A percentile compares a stretch with the other conserved stretches of the same genome.
Conservation (phyloP, 2,329 filamentous ascomycete genomes). For the Fusarium ambrosium region DNA sequence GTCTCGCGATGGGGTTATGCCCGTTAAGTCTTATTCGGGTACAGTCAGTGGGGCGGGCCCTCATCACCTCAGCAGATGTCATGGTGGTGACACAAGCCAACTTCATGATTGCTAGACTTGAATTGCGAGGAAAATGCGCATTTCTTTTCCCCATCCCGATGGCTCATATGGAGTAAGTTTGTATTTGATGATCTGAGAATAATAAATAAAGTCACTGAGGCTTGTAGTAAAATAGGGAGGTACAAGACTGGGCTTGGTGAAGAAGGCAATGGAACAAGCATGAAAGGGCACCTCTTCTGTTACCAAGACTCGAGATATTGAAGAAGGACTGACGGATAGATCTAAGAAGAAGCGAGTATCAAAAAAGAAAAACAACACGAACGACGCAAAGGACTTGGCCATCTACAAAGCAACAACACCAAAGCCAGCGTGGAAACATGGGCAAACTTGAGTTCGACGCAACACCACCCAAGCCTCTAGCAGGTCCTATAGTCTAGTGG, state of each 20-base stretch:
- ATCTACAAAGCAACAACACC: not conserved
- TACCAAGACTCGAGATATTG: not conserved
- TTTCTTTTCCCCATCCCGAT: not conserved
- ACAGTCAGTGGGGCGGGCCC: conserved; percentile 30
- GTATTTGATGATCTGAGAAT: not conserved
- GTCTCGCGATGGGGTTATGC: not conserved
- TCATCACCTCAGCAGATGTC: conserved; percentile 23
- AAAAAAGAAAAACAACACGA: not conserved
- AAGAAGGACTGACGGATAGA: too few species aligned
- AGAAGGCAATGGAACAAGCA: not conserved
- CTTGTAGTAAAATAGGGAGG: not conserved
- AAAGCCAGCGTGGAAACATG: not conserved
- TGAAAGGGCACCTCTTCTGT: not conserved
- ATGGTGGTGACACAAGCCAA: conserved; percentile 16
- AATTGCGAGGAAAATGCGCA: not conserved
- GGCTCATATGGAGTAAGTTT: not conserved
- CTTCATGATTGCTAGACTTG: not conserved
- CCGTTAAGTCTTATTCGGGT: not conserved
- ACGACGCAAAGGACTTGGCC: not conserved
- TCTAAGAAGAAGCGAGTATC: not conserved
- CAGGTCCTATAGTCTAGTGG: conserved; percentile 1
- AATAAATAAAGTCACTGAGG: not conserved
- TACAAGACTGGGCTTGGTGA: not conserved
- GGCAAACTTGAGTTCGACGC: not conserved
- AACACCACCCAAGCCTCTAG: not conserved